Percentiles rank a stretch among this genome's conserved stretches.
Conservation (phyloP, 116 monocot genomes). For the Cymodocea nodosa region DNA sequence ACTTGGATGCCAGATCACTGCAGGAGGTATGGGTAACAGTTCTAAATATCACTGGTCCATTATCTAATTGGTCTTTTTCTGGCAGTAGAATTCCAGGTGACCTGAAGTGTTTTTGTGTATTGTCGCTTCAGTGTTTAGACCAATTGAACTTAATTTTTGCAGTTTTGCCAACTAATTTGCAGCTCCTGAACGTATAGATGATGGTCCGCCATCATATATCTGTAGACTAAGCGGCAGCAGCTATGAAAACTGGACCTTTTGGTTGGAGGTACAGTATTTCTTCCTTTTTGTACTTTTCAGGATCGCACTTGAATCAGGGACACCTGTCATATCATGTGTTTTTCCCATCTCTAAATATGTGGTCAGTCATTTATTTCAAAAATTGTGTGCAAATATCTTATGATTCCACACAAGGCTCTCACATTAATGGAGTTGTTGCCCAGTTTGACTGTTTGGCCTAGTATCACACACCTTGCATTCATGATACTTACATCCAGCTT, state of each 20-base stretch:
- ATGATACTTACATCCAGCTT: too few relatives aligned
- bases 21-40: constrained; percentile 76
- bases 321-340: too few relatives aligned
- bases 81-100: constrained; percentile 68
- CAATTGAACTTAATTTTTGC: neutral
- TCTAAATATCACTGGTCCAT: constrained; percentile 87
- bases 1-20: constrained; percentile 37
- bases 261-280: constrained; percentile 63
- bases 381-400: too few relatives aligned
- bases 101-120: neutral
- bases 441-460: too few relatives aligned
- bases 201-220: constrained; percentile 84
- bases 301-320: too few relatives aligned
- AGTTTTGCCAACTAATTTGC: constrained; percentile 6
- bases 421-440: too few relatives aligned
- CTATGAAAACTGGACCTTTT: constrained; percentile 78
- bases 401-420: too few relatives aligned
- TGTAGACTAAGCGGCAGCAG: constrained; percentile 71
- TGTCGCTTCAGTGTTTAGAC: neutral
- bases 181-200: constrained; percentile 54
- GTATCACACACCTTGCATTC: too few relatives aligned
- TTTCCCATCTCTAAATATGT: too few relatives aligned
- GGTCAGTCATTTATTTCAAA: too few relatives aligned
- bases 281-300: neutral
- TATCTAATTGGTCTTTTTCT: constrained; percentile 92